Evolutionary conservation across 495 filamentous ascomycete species (phyloP), one percentile per base, ranked within the genome.

Genomic region (Rusavskia elegans): DNA sequence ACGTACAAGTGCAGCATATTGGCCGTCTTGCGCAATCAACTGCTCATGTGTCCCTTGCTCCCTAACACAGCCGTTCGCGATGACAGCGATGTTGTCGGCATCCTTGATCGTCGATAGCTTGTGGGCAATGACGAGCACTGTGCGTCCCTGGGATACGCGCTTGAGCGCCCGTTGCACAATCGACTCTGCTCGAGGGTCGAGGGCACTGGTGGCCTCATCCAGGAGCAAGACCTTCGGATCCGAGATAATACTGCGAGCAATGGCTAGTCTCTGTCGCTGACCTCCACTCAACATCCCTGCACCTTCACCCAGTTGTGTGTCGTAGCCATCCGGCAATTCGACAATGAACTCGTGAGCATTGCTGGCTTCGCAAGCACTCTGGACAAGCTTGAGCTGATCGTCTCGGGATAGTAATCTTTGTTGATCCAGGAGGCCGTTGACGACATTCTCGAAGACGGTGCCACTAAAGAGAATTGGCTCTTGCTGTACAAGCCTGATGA

Each of bases 161-260:
- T 68, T 68, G 10, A 67, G 68, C 21, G 61, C 71, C 14, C 70
- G 66, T 45, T 76, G 75, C 2, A 82, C 69, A 1, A 71, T 52
- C 29, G 56, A 64, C 49, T 80, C 76, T 2, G 61, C 64, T 2
- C 53, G 60, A 5, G 73, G 57, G 63, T 81, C 77, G 9, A 81
- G 64, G 0, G 77, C 67, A 48, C 65, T 70, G 0, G 74, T 77
- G 0, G 66, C 67, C 59, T 79, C 76, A 41, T 77, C 75, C 4
- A 77, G 62, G 8, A 95, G 70, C 6, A 95, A 71, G 60, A 95
- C 83, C 60, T 82, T 83, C 2, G 89, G 89, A 56, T 90, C 73
- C 7, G 74, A 80, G n/a, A 94, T 82, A 42, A 95, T 81, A 19
- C 83, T 84, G 45, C 89, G 75, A 1, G 89, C 88, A 17, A 85